Conservation (phyloP, 331 rosid species). For the Malus hybrid region DNA sequence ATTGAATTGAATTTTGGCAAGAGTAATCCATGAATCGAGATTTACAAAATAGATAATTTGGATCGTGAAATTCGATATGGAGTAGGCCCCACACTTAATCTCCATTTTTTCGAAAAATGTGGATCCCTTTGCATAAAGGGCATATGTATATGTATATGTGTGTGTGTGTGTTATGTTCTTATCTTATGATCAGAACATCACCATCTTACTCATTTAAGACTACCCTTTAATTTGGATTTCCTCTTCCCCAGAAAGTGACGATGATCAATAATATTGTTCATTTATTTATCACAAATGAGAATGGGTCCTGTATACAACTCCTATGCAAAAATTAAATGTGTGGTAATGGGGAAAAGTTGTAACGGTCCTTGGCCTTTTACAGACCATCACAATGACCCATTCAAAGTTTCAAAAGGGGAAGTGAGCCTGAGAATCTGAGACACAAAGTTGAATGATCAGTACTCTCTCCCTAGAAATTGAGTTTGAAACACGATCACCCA, state of each 20-base stretch:
- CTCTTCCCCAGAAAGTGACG: conserved; percentile 52
- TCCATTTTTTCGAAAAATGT: no score
- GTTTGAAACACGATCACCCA: not conserved
- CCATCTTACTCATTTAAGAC: conserved; percentile 41
- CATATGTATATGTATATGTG: no score
- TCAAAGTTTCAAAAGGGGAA: conserved; percentile 27
- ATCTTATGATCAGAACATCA: not conserved
- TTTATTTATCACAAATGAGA: conserved; percentile 22
- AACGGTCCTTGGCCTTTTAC: conserved; percentile 28
- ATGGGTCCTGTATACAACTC: conserved; percentile 29
- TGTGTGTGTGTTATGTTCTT: no score
- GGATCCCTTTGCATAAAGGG: no score
- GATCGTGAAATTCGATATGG: no score
- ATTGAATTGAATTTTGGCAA: no score
- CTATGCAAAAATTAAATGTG: conserved; percentile 29
- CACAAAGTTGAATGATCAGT: conserved; percentile 9
- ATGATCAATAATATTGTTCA: conserved; percentile 7
- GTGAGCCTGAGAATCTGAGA: conserved; percentile 12
- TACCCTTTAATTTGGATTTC: conserved; percentile 13
- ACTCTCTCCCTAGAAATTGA: conserved; percentile 1
- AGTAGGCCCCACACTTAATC: no score
- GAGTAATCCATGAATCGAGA: no score
- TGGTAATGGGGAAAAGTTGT: conserved; percentile 18
- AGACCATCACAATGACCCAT: conserved; percentile 18
- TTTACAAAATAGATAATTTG: rapidly evolving